These are phyloP conservation scores for Cryomyces minteri DNA, from an alignment of 495 filamentous ascomycete genomes.

Conservation along the genomic window DNA sequence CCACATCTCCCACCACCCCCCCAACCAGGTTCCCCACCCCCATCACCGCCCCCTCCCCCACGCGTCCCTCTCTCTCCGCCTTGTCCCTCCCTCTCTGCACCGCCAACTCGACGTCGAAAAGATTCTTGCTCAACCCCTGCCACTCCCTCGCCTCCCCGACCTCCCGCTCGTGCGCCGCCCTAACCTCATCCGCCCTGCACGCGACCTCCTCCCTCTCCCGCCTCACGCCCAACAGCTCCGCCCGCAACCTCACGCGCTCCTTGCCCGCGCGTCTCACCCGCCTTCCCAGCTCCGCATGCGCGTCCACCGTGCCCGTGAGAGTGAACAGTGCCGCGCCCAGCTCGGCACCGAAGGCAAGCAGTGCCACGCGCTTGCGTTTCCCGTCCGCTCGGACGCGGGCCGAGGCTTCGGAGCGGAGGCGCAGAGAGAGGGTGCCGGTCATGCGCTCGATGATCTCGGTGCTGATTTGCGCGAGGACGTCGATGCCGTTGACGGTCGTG, in stretches of 20 bases:
- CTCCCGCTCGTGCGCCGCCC: conserved; percentile 7
- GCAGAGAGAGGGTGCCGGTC: not conserved
- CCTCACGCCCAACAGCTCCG: conserved; percentile 70
- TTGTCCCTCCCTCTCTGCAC: not conserved
- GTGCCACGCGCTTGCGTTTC: not conserved
- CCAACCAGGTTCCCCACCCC: not conserved
- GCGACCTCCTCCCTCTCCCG: conserved; percentile 53
- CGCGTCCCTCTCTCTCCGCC: not conserved
- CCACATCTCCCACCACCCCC: not conserved
- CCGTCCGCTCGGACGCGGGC: not conserved
- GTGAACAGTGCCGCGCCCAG: not conserved
- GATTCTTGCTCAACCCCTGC: conserved; percentile 6
- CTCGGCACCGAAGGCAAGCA: not conserved
- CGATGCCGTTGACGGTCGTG: conserved; percentile 1
- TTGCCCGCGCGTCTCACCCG: conserved; percentile 79
- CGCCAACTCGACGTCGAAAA: not conserved
- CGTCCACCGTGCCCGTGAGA: not conserved
- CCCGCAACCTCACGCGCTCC: conserved; percentile 76
- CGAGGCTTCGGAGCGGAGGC: not conserved
- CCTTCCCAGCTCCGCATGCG: conserved; percentile 34
- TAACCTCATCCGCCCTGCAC: conserved; percentile 3
- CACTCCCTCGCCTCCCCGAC: conserved; percentile 3
- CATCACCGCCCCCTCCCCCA: not conserved
- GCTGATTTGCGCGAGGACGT: conserved; percentile 1
- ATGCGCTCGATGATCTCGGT: not conserved